Evolutionary conservation across 1,139 yeast species (phyloP), one percentile per base, ranked within the genome.

Genomic region (Suhomyces chickasaworum): DNA sequence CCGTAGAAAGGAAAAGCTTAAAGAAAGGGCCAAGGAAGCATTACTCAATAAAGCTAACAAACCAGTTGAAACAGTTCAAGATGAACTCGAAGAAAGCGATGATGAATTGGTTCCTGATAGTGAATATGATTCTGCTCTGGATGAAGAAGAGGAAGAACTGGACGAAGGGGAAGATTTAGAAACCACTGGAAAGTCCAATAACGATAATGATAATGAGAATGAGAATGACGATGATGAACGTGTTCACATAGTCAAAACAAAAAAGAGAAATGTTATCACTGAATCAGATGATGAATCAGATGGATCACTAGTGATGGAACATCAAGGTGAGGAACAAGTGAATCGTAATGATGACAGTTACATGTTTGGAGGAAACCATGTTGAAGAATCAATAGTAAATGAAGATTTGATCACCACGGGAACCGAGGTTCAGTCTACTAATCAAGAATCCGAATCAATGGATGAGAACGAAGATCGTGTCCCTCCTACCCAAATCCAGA

Each of bases 1-100:
- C 27, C 70, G 84, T 47, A 77, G 73, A 54, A 75, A 73, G 46
- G 88, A 80, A 47, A 73, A 77, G 50, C 50, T 69, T 31, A 62
- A 63, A 44, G 77, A 72, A 50, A 66, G 58, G 46, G 77, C 77
- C 2, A 68, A 65, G 44, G 48, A 57, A 44, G 75, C 73, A 2
- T 58, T 69, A 43, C 43, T 62, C 22, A 49, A 56, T 31, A 54
- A 58, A 48, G 61, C 59, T 21, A 49, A 56, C 31, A 54, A 58
- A 48, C 61, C 59, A 4, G 46, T 42, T 3, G 54, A 54, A 9
- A 44, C 23, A 22, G 27, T 18, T 13, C n/a, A n/a, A n/a, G 18
- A 40, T 25, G 48, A 50, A 29, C 7, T 37, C 25, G 27, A 29
- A 12, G 42, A 43, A 16, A 43, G 46, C 21, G 47, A 40, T 8